Conservation (phyloP, 352 stramenopile genomes). For the Vaucheria bursata region DNA sequence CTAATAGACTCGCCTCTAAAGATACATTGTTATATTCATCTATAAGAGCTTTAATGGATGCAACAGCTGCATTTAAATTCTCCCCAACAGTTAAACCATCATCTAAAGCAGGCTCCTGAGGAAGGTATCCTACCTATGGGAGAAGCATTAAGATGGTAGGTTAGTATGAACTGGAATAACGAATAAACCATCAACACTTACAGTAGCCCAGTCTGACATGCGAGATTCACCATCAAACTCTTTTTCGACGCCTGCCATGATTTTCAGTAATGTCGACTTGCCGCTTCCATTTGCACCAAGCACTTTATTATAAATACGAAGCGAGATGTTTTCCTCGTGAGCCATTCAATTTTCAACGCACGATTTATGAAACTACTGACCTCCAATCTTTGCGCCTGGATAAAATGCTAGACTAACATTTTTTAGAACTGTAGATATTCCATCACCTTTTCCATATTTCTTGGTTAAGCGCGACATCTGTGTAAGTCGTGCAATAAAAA, state of each 20-base stretch:
- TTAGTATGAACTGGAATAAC: background rate
- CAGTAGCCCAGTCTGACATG: slow-evolving; percentile 55
- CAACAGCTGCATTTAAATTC: slow-evolving; percentile 62
- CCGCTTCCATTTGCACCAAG: slow-evolving; percentile 43
- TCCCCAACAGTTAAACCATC: slow-evolving; percentile 61
- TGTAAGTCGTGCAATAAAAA: background rate
- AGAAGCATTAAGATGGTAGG: background rate
- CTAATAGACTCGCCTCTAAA: background rate
- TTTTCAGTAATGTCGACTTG: slow-evolving; percentile 52
- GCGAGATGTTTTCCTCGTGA: background rate
- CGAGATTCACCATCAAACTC: slow-evolving; percentile 64
- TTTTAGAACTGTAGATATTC: slow-evolving; percentile 37
- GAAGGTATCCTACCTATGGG: slow-evolving; percentile 60
- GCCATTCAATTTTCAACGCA: background rate
- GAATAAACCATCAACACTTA: background rate
- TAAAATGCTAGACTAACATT: slow-evolving; percentile 39
- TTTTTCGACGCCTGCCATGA: slow-evolving; percentile 69
- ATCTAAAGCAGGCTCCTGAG: slow-evolving; percentile 62
- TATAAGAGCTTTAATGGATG: slow-evolving; percentile 56
- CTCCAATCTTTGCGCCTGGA: slow-evolving; percentile 43
- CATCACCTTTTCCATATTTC: slow-evolving; percentile 36
- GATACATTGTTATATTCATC: slow-evolving; percentile 62
- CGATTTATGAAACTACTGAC: background rate
- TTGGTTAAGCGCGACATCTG: slow-evolving; percentile 44
- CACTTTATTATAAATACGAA: background rate